These are phyloP conservation scores for Suhomyces kilbournensis DNA, from an alignment of 805 yeast genomes.

Conservation along the genomic window DNA sequence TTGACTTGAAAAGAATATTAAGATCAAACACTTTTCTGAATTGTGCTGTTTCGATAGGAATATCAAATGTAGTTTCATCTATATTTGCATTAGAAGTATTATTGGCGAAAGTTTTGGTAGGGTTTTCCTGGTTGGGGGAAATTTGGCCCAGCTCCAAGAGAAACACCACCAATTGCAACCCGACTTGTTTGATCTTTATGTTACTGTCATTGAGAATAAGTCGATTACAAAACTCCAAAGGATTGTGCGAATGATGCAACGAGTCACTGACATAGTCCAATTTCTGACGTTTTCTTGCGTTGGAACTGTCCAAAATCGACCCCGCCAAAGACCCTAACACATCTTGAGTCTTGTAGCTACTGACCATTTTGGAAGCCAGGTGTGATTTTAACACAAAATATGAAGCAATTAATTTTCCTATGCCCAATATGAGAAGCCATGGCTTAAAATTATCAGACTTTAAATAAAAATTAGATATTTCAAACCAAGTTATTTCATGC, in stretches of 20 bases:
- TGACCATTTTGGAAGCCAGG: background rate
- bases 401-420: conserved; percentile 26
- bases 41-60: conserved; percentile 3
- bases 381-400: conserved; percentile 26
- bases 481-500: conserved; percentile 21
- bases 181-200: conserved; percentile 12
- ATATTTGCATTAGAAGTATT: background rate
- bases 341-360: background rate
- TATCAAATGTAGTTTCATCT: conserved; percentile 9
- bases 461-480: conserved; percentile 20
- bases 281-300: conserved; percentile 25
- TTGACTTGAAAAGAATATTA: conserved; percentile 13
- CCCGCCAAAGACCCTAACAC: background rate
- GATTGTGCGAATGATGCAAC: conserved; percentile 16
- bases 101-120: background rate
- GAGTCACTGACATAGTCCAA: conserved; percentile 18
- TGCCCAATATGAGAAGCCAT: conserved; percentile 44
- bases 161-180: conserved; percentile 27
- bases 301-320: background rate
- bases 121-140: background rate
- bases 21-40: conserved; percentile 1
- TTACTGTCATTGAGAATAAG: conserved; percentile 19
- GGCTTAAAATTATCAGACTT: conserved; percentile 17
- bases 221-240: conserved; percentile 22
- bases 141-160: conserved; percentile 11